Percentiles rank a stretch among this genome's conserved stretches.
Conservation (phyloP, 176 grass and related monocot species). For the Oryza punctata region DNA sequence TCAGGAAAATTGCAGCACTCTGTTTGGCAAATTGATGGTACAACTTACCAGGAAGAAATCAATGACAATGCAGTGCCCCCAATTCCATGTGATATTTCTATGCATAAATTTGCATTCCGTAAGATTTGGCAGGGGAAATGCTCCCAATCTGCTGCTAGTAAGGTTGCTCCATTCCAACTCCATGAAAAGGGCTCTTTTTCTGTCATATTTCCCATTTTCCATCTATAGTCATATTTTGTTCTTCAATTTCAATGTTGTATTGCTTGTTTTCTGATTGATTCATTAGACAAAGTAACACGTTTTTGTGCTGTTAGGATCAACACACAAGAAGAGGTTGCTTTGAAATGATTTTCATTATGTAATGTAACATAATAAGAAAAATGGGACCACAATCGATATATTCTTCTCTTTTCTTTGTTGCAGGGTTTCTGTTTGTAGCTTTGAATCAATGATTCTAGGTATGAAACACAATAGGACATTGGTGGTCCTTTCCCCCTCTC, state of each 20-base stretch:
- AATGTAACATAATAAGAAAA: neutral
- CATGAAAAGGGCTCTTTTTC: slow-evolving; percentile 22
- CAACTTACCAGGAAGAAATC: slow-evolving; percentile 46
- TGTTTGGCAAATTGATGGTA: slow-evolving; percentile 69
- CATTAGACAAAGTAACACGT: neutral
- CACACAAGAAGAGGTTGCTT: neutral
- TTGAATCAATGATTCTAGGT: neutral
- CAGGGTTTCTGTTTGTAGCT: neutral
- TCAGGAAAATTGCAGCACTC: slow-evolving; percentile 87
- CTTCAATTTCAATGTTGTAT: slow-evolving; percentile 14
- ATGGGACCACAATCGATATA: neutral
- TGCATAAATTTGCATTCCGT: slow-evolving; percentile 59
- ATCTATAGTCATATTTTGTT: slow-evolving; percentile 23
- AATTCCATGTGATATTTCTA: slow-evolving; percentile 50
- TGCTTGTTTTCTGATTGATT: slow-evolving; percentile 5
- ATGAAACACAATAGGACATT: neutral
- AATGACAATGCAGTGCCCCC: slow-evolving; percentile 42
- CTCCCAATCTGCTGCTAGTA: slow-evolving; percentile 75
- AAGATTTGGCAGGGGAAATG: slow-evolving; percentile 93
- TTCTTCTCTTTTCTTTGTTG: slow-evolving; percentile 15
- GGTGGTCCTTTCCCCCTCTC: neutral
- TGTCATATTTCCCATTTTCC: neutral
- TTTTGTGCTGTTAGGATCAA: neutral
- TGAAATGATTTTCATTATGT: neutral
- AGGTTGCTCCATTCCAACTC: slow-evolving; percentile 54